Evolutionary conservation across 2,329 filamentous ascomycete species (phyloP), one percentile per base, ranked within the genome.

Genomic region (Aspergillus jensenii): DNA sequence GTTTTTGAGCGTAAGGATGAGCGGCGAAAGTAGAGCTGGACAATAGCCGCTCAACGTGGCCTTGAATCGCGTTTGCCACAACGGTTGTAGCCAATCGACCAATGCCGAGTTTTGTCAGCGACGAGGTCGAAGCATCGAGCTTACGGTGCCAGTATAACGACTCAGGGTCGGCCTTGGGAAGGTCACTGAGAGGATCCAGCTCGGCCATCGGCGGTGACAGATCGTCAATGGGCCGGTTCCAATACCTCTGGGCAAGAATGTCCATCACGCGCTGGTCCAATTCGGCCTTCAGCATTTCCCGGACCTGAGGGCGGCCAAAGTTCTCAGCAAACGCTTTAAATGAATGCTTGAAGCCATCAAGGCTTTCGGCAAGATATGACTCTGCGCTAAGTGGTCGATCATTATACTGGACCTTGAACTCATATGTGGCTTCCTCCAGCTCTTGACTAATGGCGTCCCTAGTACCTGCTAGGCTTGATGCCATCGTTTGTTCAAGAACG

Each of bases 331-430:
- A 96, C 65, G 90, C 89, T 72, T 96, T 97, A 79, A 99, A 99
- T 0, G 91, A 91, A 74, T 98, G 96, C 77, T 99, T 99, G 83
- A 99, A 98, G 19, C 89, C 88, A 74, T 99, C 95, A 3, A 99
- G 80, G 65, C 90, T 96, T 74, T 98, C 95, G 2, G 95, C 95
- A 40, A 99, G 84, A 71, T 99, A 99, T 4, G 93, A 96, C 72
- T 99, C 95, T 2, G 95, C 95, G 51, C 91, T 96, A 37, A 99
- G 81, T 1, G 93, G 91, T 6, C 95, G 87, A 72, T 99, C 95
- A 69, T 99, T 99, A 78, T 99, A 99, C 74, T 99, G 96, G 5
- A 99, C 95, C 74, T 99, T 99, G 82, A 96, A 99, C 75, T 99
- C 93, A 71, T 99, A 99, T 0, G 91, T 93, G 3, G 95, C 93